Evolutionary conservation across 2,329 filamentous ascomycete genomes (phyloP), one percentile per base, ranked within the genome.

Genomic region (Nemania sp.): DNA sequence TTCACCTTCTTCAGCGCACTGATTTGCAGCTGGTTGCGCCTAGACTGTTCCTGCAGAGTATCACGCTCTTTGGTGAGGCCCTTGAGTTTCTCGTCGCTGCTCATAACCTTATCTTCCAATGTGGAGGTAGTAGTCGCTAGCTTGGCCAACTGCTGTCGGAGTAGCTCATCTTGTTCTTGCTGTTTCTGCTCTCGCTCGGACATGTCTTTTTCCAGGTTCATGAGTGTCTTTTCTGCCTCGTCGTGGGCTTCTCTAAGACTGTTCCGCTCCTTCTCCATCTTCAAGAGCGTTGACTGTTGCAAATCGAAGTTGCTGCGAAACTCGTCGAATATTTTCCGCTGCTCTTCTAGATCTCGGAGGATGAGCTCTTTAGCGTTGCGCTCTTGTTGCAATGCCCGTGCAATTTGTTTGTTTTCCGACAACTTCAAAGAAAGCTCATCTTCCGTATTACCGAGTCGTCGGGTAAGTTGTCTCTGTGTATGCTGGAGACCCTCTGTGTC

Each of bases 181-280:
- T 65, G 64, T 26, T 56, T 61, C 31, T 56, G 42, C 28, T 63
- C 62, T 39, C 60, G 61, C 6, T 59, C 52, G 6, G 59, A 56
- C 17, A 67, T 47, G 41, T 66, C 66, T 30, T 51, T 62, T 54
- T 64, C 59, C 6, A 70, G 56, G 34, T 52, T 47, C 36, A 43
- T 49, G 24, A 67, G 46, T 52, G 64, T 62, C 55, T 56, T 59
- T 55, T 67, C 62, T 17, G 63, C 56, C 34, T 64, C 59, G 50
- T 64, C 64, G 36, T 63, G 64, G 20, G 64, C 61, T 17, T 61
- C 55, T 49, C 58, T 64, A 48, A 71, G 61, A 43, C 58, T 63
- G 43, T 73, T 68, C 34, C 70, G 66, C 50, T 73, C 70, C 56
- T 63, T 67, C 62, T 74, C 72, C 14, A 63, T 61, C 23, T 67